Conservation (phyloP, 176 grass and related monocot genomes). For the Aegilops speltoides region DNA sequence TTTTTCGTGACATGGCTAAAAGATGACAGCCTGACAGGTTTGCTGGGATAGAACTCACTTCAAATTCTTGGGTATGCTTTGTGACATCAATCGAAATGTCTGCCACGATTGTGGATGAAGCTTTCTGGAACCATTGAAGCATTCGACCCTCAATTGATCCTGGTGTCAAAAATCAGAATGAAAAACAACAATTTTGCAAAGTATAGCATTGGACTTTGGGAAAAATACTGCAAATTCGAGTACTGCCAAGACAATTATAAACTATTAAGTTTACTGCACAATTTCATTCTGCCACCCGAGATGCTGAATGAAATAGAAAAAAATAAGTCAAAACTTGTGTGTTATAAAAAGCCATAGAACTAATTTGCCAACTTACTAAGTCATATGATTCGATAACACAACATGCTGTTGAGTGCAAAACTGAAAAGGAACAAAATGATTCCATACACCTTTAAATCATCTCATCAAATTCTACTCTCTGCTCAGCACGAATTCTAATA, state of each 20-base stretch:
- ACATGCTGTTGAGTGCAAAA: background rate
- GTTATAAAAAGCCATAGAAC: background rate
- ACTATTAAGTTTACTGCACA: background rate
- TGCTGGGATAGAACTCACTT: constrained; percentile 51
- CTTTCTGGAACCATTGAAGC: constrained; percentile 71
- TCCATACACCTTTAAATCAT: background rate
- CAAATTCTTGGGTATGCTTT: constrained; percentile 61
- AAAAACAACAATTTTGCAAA: constrained; percentile 20
- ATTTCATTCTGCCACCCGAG: background rate
- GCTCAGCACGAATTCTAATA: background rate
- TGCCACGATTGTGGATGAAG: constrained; percentile 59
- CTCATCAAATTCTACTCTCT: background rate
- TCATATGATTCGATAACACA: background rate
- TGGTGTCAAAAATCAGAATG: constrained; percentile 37
- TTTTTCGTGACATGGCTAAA: constrained; percentile 16
- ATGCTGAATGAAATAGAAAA: constrained; percentile 9
- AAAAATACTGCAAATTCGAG: constrained; percentile 1
- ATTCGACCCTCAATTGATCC: constrained; percentile 66
- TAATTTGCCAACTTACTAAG: background rate
- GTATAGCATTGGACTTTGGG: background rate
- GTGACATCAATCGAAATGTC: constrained; percentile 72
- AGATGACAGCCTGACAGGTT: background rate
- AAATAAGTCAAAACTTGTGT: background rate
- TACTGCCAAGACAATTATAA: constrained; percentile 13
- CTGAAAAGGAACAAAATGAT: background rate